Conservation (phyloP, 768 basidiomycete genomes). For the Tricholoma sp. region DNA sequence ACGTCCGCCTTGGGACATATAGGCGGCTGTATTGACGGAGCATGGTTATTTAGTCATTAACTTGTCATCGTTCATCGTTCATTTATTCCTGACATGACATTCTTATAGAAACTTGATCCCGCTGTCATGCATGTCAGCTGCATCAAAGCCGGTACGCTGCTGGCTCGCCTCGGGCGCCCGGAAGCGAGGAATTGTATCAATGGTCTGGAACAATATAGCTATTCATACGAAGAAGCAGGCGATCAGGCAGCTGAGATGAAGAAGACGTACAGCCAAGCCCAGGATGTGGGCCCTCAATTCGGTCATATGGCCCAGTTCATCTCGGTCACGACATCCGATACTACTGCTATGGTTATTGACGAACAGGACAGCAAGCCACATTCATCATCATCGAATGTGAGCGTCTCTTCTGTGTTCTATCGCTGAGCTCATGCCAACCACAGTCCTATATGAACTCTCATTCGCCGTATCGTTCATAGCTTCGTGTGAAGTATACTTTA, state of each 20-base stretch:
- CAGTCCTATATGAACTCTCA: not conserved
- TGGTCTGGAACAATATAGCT: conserved; percentile 84
- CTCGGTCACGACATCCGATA: conserved; percentile 28
- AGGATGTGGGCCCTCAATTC: conserved; percentile 39
- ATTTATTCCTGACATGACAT: conserved; percentile 2
- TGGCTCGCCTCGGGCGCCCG: conserved; percentile 76
- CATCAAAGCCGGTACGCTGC: conserved; percentile 75
- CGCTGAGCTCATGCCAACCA: not conserved
- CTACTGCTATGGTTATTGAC: conserved; percentile 12
- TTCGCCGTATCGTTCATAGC: not conserved
- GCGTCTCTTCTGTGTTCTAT: not conserved
- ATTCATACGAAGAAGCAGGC: conserved; percentile 81
- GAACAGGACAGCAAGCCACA: conserved; percentile 13
- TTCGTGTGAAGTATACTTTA: not conserved
- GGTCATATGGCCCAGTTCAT: conserved; percentile 42
- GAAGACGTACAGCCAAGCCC: conserved; percentile 39
- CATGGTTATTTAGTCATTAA: conserved; percentile 78
- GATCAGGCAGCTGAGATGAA: conserved; percentile 72
- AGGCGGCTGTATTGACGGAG: conserved; percentile 79
- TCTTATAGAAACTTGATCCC: conserved; percentile 64
- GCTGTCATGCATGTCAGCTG: conserved; percentile 87
- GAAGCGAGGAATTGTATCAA: conserved; percentile 82
- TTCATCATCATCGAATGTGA: conserved; percentile 6
- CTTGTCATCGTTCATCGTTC: conserved; percentile 4
- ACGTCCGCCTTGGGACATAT: conserved; percentile 1